Evolutionary conservation across 1,284 basidiomycete genomes (phyloP).

Genomic region (Sanghuangporus weigelae): DNA sequence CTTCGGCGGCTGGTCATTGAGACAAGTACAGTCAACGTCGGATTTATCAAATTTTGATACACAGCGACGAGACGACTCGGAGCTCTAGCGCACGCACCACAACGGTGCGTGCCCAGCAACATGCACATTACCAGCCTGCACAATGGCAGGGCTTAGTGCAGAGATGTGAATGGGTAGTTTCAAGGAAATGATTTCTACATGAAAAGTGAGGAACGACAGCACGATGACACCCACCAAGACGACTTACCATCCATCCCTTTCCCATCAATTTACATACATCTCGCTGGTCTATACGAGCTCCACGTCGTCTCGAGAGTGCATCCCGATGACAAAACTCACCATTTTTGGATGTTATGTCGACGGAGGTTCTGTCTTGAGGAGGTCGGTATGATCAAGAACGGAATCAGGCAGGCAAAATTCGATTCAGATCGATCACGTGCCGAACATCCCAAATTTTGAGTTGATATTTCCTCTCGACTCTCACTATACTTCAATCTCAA

Average conservation of each 20-base stretch:
- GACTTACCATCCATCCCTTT: slow-evolving; percentile 52
- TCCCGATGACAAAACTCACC: slow-evolving; percentile 10
- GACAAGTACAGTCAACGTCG: slow-evolving; percentile 62
- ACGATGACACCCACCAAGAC: slow-evolving; percentile 34
- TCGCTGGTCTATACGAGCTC: slow-evolving; percentile 13
- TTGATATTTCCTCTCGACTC: neutral
- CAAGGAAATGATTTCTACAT: slow-evolving; percentile 16
- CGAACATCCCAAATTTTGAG: neutral
- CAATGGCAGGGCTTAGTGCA: slow-evolving; percentile 25
- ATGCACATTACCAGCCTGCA: slow-evolving; percentile 39
- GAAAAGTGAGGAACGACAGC: slow-evolving; percentile 14
- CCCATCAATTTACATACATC: neutral
- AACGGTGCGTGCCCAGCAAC: slow-evolving; percentile 28
- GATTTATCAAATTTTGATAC: slow-evolving; percentile 27
- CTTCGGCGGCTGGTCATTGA: slow-evolving; percentile 86
- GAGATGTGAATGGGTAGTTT: slow-evolving; percentile 24
- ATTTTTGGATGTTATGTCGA: slow-evolving; percentile 4
- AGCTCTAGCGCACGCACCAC: slow-evolving; percentile 57
- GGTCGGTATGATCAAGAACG: neutral
- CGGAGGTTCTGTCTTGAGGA: slow-evolving; percentile 2
- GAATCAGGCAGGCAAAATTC: neutral
- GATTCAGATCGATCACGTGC: neutral
- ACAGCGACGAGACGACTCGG: slow-evolving; percentile 43
- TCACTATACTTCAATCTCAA: neutral
- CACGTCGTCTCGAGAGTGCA: slow-evolving; percentile 3